Base-by-base conservation (phyloP, 306 rosid species). In the Sicyos edulis region DNA sequence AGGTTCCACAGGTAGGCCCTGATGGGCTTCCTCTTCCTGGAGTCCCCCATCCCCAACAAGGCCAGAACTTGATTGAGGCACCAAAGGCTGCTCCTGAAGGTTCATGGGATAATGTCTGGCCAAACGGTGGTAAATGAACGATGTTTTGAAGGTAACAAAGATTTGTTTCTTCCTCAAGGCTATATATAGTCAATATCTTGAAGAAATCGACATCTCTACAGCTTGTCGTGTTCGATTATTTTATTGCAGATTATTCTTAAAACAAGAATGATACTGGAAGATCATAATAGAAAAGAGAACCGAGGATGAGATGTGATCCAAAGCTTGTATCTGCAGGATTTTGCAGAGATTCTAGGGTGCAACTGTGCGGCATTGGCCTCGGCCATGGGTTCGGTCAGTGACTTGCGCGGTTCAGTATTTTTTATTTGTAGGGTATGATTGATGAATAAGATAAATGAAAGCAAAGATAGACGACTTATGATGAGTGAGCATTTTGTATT, bases 71-170 rank as follows among this genome's bases (percentile, higher is more conserved):
- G 65, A 86, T 88, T 9, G 95, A 87, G 77, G 97, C 77, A 59
- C 77, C 89, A 0, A 88, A 86, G 83, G 79, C 87, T 32, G 85
- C 96, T 42, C 89, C 97, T 19, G 71, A 75, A 74, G 93, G 88
- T 73, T 54, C 86, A 12, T 89, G 99, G 99, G 99, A 93, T 84
- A 88, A 93, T 71, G 92, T 91, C 24, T 93, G 99, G 99, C 88
- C 73, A 60, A 83, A 83, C 57, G 87, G 85, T 10, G 15, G 53
- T 64, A 76, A 83, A 75, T 82, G 81, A 89, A 47, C n/a, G 3
- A 26, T 26, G 29, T 26, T 26, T 26, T 3, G 29, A 45, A 14
- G 64, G 47, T 29, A 54, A 45, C 20, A 7, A 22, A 66, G 34
- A 16, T 45, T 66, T 52, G 45, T 67, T 14, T 47, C 56, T 8